Conservation (phyloP, 345 rosid genomes). For the Alliaria petiolata region DNA sequence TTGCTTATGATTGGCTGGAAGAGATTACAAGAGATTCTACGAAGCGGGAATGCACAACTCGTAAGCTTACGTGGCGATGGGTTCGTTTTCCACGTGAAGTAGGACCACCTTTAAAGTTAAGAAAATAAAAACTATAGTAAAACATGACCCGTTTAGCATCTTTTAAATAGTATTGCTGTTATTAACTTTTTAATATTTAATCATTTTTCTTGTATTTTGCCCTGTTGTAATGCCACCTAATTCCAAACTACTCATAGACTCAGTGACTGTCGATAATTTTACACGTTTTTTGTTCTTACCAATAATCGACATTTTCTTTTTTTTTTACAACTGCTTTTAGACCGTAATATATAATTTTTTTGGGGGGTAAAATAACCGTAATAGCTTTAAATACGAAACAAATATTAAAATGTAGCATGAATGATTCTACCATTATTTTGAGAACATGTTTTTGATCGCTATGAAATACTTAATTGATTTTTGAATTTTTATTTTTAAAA, state of each 20-base stretch:
- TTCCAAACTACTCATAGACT: not conserved
- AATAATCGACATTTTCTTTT: not conserved
- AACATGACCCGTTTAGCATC: not conserved
- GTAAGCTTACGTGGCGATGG: conserved; percentile 43
- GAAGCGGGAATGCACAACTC: conserved; percentile 1
- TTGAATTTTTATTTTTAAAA: not conserved
- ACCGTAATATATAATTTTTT: too few relatives aligned
- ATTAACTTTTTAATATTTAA: not conserved
- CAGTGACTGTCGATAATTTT: not conserved
- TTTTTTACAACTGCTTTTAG: too few relatives aligned
- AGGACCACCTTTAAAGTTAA: conserved; percentile 19
- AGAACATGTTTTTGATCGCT: not conserved
- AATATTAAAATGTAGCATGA: not conserved
- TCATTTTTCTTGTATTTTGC: not conserved
- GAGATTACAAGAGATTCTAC: conserved; percentile 60
- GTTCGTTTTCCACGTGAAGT: conserved; percentile 43
- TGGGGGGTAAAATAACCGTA: too few relatives aligned
- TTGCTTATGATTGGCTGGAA: conserved; percentile 55
- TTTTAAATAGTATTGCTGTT: not conserved
- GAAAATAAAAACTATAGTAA: not conserved
- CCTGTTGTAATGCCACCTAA: not conserved
- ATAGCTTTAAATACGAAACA: not conserved
- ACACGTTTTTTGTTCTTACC: not conserved
- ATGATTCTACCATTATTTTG: not conserved
- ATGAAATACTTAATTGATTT: not conserved